Conservation (phyloP, 352 stramenopile species). For the Phytophthora rubi region DNA sequence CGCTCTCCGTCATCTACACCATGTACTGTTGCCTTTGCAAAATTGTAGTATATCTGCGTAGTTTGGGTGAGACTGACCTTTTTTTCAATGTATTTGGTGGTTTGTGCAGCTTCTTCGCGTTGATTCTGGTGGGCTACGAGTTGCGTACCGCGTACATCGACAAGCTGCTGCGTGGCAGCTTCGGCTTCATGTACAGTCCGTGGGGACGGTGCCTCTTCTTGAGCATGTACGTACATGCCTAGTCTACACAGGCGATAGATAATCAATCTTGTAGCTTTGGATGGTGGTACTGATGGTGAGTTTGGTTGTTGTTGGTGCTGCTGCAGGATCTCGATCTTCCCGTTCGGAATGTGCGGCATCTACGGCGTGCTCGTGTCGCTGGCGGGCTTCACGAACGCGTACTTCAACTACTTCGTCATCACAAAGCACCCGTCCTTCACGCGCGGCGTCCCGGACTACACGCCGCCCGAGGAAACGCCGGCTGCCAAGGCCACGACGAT, state of each 20-base stretch:
- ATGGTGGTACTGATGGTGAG: neutral
- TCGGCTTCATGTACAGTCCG: constrained; percentile 91
- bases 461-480: constrained; percentile 65
- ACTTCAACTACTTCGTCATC: constrained; percentile 92
- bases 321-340: constrained; percentile 88
- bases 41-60: neutral
- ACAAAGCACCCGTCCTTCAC: constrained; percentile 90
- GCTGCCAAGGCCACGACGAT: constrained; percentile 28
- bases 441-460: constrained; percentile 83
- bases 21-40: constrained; percentile 50
- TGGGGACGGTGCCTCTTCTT: constrained; percentile 88
- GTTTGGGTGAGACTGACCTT: constrained; percentile 5
- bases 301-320: neutral
- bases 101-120: constrained; percentile 72
- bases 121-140: constrained; percentile 87
- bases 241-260: too few species aligned
- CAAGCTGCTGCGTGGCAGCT: constrained; percentile 74
- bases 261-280: neutral
- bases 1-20: constrained; percentile 85
- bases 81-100: neutral
- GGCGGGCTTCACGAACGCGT: constrained; percentile 81
- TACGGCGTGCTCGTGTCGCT: constrained; percentile 86
- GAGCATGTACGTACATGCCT: constrained; percentile 66
- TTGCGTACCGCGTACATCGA: constrained; percentile 77
- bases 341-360: constrained; percentile 82